Base-by-base conservation (phyloP, 805 yeast genomes). In the Zygosaccharomyces gambellarensis region DNA sequence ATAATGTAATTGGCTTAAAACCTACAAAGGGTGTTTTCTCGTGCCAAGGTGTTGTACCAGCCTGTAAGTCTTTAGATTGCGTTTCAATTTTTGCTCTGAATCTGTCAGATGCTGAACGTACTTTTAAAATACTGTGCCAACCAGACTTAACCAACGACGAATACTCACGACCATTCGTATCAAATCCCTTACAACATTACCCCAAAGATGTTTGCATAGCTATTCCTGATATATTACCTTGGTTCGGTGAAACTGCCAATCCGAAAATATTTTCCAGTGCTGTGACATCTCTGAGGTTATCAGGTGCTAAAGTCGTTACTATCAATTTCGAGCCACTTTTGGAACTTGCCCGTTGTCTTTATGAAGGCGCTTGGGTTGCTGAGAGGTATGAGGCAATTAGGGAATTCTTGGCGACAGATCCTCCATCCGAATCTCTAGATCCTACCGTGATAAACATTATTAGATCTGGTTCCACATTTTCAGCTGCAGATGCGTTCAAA, bases 321-420 rank as follows among this genome's bases (percentile, higher is more conserved):
- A 67, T 83, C 39, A 90, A 89, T 68, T 90, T 92, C 65, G 68
- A 83, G 14, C 87, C 90, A 3, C 73, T 92, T 36, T 73, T 87
- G 52, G 86, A 85, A 32, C 75, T 92, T 49, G 99, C 98, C 14
- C 80, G 80, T 58, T 87, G 94, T 63, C 76, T 92, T 32, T 92
- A 92, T 65, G 97, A 92, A 63, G 99, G 99, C 50, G 87, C 98
- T n/a, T 92, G 99, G 99, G 98, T 92, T 9, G 88, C 95, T 22
- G 99, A 92, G 72, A 80, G 99, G 59, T 90, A 82, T 71, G 82
- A 88, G 54, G 97, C 97, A 23, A 79, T 82, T 32, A 78, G 80
- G 58, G 87, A 85, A 38, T 86, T 85, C 57, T 75, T 87, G 49
- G 79, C 79, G 27, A 74, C 85, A 6, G 77, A 82, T 61, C 90